Evolutionary conservation across 139 green algal genomes (phyloP).

Genomic region (Spirogloea muscicola): DNA sequence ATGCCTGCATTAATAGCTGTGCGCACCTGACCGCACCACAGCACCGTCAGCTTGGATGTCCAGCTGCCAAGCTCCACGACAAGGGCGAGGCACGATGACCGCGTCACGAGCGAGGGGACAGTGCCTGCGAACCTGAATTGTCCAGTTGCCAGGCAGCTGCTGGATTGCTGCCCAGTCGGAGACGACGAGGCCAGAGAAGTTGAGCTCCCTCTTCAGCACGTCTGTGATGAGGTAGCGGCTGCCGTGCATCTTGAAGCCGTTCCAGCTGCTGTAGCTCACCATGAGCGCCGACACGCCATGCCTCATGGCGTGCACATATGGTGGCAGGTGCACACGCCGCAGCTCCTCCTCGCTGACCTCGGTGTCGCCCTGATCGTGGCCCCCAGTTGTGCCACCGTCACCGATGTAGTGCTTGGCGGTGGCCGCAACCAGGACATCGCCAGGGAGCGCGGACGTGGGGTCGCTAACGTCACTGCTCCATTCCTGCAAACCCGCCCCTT

Average conservation of each 20-base stretch:
- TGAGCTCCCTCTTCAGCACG: slow-evolving; percentile 4
- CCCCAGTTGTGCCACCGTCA: slow-evolving; percentile 5
- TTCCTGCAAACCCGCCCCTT: too few species aligned
- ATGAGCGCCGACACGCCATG: neutral
- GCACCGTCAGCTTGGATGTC: too few species aligned
- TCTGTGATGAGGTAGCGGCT: slow-evolving; percentile 18
- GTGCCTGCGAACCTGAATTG: too few species aligned
- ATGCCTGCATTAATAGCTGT: slow-evolving; percentile 6
- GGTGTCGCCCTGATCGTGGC: slow-evolving; percentile 8
- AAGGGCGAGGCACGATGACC: too few species aligned
- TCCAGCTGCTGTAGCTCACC: slow-evolving; percentile 24
- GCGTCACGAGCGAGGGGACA: too few species aligned
- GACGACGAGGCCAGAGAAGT: slow-evolving; percentile 14
- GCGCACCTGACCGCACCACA: neutral
- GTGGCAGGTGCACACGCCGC: slow-evolving; percentile 6
- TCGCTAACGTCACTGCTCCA: neutral
- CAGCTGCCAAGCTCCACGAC: too few species aligned
- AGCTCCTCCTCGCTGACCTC: neutral
- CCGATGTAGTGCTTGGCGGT: slow-evolving; percentile 29
- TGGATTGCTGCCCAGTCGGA: slow-evolving; percentile 28
- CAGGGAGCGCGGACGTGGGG: neutral
- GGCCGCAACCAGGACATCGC: slow-evolving; percentile 14
- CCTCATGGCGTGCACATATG: neutral
- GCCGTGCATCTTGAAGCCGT: slow-evolving; percentile 15
- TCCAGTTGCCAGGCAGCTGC: slow-evolving; percentile 7